Conservation (phyloP, 148 eudicot species). For the Rhododendron vialii region DNA sequence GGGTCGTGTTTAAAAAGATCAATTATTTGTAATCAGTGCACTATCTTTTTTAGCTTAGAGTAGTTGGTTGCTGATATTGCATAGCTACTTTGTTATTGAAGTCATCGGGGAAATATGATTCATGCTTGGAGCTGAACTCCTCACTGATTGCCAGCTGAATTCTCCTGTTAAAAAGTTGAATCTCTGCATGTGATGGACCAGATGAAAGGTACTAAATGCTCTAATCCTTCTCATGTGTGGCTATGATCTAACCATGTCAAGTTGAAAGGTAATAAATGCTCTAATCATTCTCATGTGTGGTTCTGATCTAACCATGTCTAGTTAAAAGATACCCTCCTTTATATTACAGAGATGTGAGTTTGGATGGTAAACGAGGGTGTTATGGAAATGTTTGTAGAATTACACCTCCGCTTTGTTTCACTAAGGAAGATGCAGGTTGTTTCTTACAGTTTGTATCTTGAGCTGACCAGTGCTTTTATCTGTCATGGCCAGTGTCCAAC, state of each 20-base stretch:
- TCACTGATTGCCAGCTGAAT: slow-evolving; percentile 65
- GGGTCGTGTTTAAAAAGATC: not conserved
- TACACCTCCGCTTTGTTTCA: slow-evolving; percentile 94
- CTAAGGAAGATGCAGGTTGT: slow-evolving; percentile 80
- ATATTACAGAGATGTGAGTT: slow-evolving; percentile 68
- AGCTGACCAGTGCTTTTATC: not conserved
- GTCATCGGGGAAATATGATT: slow-evolving; percentile 92
- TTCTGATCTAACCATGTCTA: not conserved
- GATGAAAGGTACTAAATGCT: slow-evolving; percentile 60
- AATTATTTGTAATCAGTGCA: not conserved
- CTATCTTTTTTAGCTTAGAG: not conserved
- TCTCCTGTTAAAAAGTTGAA: slow-evolving; percentile 78
- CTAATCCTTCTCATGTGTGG: not conserved
- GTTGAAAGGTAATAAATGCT: slow-evolving; percentile 52
- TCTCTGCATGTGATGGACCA: slow-evolving; percentile 77
- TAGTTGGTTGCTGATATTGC: not conserved
- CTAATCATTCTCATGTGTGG: not conserved
- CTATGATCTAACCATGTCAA: not conserved
- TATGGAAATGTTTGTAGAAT: slow-evolving; percentile 90
- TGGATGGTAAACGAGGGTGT: slow-evolving; percentile 88
- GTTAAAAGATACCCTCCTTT: not conserved
- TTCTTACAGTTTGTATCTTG: not conserved
- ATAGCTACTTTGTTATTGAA: slow-evolving; percentile 56
- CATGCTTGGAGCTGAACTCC: slow-evolving; percentile 83
- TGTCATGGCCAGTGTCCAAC: not conserved